Evolutionary conservation across 2,329 filamentous ascomycete genomes (phyloP), one percentile per base, ranked within the genome.

Genomic region (Orbilia blumenaviensis): DNA sequence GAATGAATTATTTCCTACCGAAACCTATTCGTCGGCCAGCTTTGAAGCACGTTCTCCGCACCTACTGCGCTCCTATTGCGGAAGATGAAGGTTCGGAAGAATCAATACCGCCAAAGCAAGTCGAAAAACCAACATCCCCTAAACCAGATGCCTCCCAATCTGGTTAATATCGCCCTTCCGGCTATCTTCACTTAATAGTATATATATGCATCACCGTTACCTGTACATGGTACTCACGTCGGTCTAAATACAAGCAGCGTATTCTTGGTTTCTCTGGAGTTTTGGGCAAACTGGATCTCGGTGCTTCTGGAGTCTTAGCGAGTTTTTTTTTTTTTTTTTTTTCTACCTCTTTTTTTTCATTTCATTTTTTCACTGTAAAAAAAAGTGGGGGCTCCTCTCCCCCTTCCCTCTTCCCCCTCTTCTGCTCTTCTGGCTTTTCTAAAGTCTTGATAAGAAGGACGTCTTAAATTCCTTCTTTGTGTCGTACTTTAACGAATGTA

Each of bases 1-100:
- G 94, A 68, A 97, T 97, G 93, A 89, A 97, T 81, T 93, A 93
- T 84, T 97, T 97, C 82, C 85, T 97, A 36, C 86, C 86, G 32
- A 90, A 90, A 82, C 88, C 88, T 0, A 80, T 80, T 29, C 75
- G 78, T 12, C 74, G 79, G 21, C 77, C 75, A 12, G 72, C 79
- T 38, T 63, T 80, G 18, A 80, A 78, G 58, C 72, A 78, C 6
- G 80, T 80, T 3, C 63, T 80, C 18, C 76, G 76, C 23, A 79
- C 75, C 1, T 80, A 80, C 34, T 80, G 79, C 36, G 66, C 78
- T 12, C 77, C 77, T 0, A 79, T 79, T 23, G 29, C 54, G 2
- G 79, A 79, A 50, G 78, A 80, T 23, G 56, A 67, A 21, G 54
- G 23, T 5, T 58, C 56, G 27, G 72, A 66, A 44, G 64, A 76